These are phyloP conservation scores for Claviceps capensis DNA, from an alignment of 2,329 filamentous ascomycete genomes.

Conservation along the genomic window DNA sequence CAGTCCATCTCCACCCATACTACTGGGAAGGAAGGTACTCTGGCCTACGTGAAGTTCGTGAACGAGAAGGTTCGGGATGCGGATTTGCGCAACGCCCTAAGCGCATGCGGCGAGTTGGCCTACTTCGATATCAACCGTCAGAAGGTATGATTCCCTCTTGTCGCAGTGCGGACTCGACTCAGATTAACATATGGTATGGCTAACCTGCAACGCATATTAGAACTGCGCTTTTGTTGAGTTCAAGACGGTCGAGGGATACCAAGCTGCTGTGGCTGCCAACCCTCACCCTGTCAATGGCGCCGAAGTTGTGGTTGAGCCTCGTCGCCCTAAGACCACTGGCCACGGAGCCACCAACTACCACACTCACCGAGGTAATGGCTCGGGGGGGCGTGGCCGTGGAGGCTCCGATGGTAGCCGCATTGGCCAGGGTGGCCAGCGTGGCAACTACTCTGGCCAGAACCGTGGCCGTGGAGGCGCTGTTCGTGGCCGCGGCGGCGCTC, in stretches of 20 bases:
- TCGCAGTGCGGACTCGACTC: background rate
- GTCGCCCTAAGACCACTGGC: conserved; percentile 59
- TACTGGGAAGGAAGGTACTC: conserved; percentile 60
- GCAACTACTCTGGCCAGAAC: conserved; percentile 53
- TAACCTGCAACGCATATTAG: conserved; percentile 28
- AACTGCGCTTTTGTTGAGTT: conserved; percentile 98
- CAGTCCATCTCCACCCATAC: conserved; percentile 47
- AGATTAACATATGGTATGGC: background rate
- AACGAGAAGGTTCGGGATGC: conserved; percentile 72
- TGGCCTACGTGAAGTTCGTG: conserved; percentile 93
- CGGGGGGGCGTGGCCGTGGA: conserved; percentile 49
- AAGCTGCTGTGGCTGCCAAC: conserved; percentile 70
- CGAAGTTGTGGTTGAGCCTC: conserved; percentile 76
- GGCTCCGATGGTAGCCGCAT: conserved; percentile 45
- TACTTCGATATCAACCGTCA: conserved; percentile 67
- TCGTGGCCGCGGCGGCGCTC: conserved; percentile 48
- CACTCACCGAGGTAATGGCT: conserved; percentile 44
- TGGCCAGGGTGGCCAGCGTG: conserved; percentile 47
- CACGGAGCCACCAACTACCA: conserved; percentile 58
- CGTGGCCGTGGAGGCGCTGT: conserved; percentile 54
- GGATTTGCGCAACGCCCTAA: conserved; percentile 56
- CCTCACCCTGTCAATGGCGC: conserved; percentile 75
- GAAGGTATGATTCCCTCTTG: conserved; percentile 49
- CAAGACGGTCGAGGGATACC: conserved; percentile 64
- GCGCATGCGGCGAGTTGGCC: conserved; percentile 56